Evolutionary conservation across 495 filamentous ascomycete genomes (phyloP), one percentile per base, ranked within the genome.

Genomic region (Aspergillus ostianus): DNA sequence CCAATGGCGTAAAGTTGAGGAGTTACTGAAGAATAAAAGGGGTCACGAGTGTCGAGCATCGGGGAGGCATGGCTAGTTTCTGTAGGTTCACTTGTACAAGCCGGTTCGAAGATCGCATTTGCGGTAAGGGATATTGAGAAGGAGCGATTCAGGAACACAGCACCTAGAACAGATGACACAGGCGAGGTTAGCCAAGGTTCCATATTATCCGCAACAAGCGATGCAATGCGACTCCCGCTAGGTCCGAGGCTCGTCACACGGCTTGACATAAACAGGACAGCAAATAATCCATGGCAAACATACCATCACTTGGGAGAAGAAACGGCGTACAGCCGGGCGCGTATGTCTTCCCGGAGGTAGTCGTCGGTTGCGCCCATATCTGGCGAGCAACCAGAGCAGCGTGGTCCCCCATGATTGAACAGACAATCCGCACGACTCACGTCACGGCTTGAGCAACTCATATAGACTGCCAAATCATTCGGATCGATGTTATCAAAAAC

Each of bases 1-100:
- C 91, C 91, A 57, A 97, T 90, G 27, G 90, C 92, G 66, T 97
- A 98, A 51, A 90, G 85, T 72, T 94, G 91, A 2, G 95, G 93
- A 23, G 91, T 89, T 15, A 90, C 90, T 26, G 92, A 96, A 26
- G 92, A 87, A 70, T 96, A 97, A 74, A 98, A 98, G 10, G 91
- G 93, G 63, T 96, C 91, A 48, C 82, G 80, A 32, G 85, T 78
- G 65, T 92, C 85, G 46, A 85, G 80, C 44, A 76, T 71, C 48
- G 80, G 70, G 18, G 71, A 69, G 17, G 76, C 64, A 68, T 73
- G 61, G 56, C 61, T 51, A 7, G 65, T 69, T 7, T 70, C 63
- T 9, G 50, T 52, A 29, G 50, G 54, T 18, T 64, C 59, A 44
- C 75, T 73, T 4, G 85, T 84, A 65, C 88, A 91, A 18, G 80